Base-by-base conservation (phyloP, 2,329 filamentous ascomycete species). In the Neophaeococcomyces mojaviensis region DNA sequence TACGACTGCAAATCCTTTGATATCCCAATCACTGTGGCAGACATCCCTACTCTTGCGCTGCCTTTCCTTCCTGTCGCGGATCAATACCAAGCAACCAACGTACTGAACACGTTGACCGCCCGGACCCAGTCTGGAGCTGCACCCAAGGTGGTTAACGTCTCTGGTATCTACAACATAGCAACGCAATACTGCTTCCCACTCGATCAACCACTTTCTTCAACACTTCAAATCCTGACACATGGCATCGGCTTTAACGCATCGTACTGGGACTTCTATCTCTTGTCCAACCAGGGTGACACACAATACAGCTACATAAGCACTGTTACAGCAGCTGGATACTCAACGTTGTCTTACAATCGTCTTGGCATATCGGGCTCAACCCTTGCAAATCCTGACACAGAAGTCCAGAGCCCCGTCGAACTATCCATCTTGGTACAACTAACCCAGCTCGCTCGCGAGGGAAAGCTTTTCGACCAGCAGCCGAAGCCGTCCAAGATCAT, bases 281-380 rank as follows among this genome's bases (percentile, higher is more conserved):
- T 72, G 55, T 74, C 70, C 66, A 78, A 80, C 58, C 24, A n/a
- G n/a, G n/a, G n/a, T n/a, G n/a, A n/a, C n/a, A n/a, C n/a, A n/a
- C n/a, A n/a, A n/a, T 82, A 84, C 65, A 78, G 72, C 57, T 84
- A 84, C 59, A 69, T 78, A 22, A 62, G 63, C 10, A 79, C 80
- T 2, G 68, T 81, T 2, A 71, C 69, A 34, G 52, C 68, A 7
- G 67, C 72, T 32, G 75, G 75, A 33, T 82, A 77, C 65, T 76
- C 72, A 26, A 81, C 78, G 2, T 70, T 84, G 37, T 64, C 71
- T 8, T 81, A 73, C 62, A 79, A 84, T 61, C 77, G 80, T 15
- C 71, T 82, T 4, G 81, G 80, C 26, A 70, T 82, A 34, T 79
- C 74, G 33, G 64, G 68, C 47, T 81, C 78, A 1, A 72, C 73